phyloP scores from a whole-genome alignment of 2,329 filamentous ascomycete species.

The Phialophora verrucosa region DNA sequence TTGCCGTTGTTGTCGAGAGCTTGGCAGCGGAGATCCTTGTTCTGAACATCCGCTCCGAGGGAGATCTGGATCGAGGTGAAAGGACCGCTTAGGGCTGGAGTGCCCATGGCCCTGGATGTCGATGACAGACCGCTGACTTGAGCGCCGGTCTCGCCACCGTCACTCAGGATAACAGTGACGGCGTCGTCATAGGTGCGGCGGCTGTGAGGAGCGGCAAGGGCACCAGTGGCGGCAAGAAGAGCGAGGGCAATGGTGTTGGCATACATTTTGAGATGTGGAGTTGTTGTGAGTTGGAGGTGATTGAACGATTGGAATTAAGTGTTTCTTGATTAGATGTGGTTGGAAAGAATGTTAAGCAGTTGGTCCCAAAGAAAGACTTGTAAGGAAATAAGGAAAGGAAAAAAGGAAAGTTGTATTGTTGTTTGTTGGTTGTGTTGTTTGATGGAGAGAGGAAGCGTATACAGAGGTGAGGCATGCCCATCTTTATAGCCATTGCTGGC shows the following conservation, averaged over 20 bases:
- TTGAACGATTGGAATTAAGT: slow-evolving; percentile 14
- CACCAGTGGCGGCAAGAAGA: slow-evolving; percentile 34
- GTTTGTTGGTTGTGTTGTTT: slow-evolving; percentile 19
- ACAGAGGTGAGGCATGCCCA: background rate
- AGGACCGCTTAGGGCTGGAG: slow-evolving; percentile 22
- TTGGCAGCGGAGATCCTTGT: slow-evolving; percentile 36
- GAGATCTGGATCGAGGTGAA: slow-evolving; percentile 32
- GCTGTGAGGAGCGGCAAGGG: slow-evolving; percentile 31
- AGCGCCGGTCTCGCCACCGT: slow-evolving; percentile 20
- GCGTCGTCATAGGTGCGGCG: slow-evolving; percentile 23
- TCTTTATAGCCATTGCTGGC: slow-evolving; percentile 16
- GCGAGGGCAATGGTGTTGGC: slow-evolving; percentile 19
- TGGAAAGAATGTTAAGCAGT: slow-evolving; percentile 21
- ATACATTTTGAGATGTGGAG: slow-evolving; percentile 16
- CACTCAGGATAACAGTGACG: slow-evolving; percentile 32
- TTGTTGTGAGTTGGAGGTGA: slow-evolving; percentile 9
- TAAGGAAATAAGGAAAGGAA: slow-evolving; percentile 25
- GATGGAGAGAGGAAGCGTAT: slow-evolving; percentile 10
- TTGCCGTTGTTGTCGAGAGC: slow-evolving; percentile 32
- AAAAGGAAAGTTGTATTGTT: slow-evolving; percentile 23
- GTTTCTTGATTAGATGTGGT: slow-evolving; percentile 12
- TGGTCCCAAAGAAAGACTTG: slow-evolving; percentile 13
- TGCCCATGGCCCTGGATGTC: slow-evolving; percentile 15
- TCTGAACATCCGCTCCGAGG: slow-evolving; percentile 26
- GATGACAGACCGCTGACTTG: slow-evolving; percentile 22